Base-by-base conservation (phyloP, 2,329 filamentous ascomycete genomes). In the Annulohypoxylon truncatum region DNA sequence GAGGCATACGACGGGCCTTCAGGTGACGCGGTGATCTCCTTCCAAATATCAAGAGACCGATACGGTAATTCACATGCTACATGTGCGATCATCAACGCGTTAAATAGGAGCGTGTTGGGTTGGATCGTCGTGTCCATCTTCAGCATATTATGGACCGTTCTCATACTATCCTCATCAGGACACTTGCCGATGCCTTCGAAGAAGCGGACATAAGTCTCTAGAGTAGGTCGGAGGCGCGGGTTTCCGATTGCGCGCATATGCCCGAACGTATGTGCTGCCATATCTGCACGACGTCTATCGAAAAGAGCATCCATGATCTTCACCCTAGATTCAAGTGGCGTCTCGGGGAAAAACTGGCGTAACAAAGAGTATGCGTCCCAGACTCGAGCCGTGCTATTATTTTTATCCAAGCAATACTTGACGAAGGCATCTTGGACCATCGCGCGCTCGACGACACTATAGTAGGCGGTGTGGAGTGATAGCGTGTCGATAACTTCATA, bases 121-220 rank as follows among this genome's bases (percentile, higher is more conserved):
- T 94, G 89, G 35, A 98, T 85, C 42, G 88, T 87, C n/a, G 90
- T 85, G 77, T 99, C 96, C 77, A 97, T 90, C 80, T 97, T 98
- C 71, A 97, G 84, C 88, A 97, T 95, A 76, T 97, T 97, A 81
- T 97, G 92, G 1, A 97, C 87, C 67, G 91, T 87, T 63, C 89
- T 87, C 18, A 97, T 81, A 42, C 89, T 89, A 60, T 92, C 89
- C 1, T 80, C 74, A 72, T 92, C 89, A 7, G 83, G 83, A 42
- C 80, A 79, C n/a, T 79, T 78, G 2, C 90, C 90, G 22, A 97
- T 86, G 2, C 93, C 92, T 64, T 92, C 87, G 61, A 98, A 90
- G 67, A 90, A 94, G 31, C 85, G 81, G 2, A 92, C 85, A 75
- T 99, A 99, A 4, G 91, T 92, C 46, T 92, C 89, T 8, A 87